Evolutionary conservation across 78 protist species (phyloP), one percentile per base, ranked within the genome.

Genomic region (Monocercomonoides exilis): DNA sequence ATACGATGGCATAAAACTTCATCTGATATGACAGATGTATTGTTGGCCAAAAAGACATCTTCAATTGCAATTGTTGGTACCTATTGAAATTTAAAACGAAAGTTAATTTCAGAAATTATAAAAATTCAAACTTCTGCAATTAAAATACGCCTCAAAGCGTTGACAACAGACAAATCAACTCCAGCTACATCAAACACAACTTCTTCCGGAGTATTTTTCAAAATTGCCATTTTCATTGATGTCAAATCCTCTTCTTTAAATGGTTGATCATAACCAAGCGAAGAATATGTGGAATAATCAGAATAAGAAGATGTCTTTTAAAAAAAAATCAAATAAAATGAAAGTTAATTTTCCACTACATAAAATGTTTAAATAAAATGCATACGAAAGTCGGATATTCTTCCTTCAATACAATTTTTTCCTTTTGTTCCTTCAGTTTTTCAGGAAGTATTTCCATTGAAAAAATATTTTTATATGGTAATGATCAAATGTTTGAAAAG

Each of bases 61-160:
- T 96, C 99, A 41, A 96, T 93, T 34, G 98, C 97, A 95, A 96
- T 93, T 1, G 97, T 94, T 33, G 97, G 96, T 81, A 86, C 3
- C 6, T 2, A 21, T 2, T 45, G 6, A 85, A 3, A 77, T 44
- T 4, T 2, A 33, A 45, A 41, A 5, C 5, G 3, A 3, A 3
- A 44, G 87, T 29, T 41, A 90, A 81, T 44, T 2, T 21, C 70
- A 36, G 43, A 36, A n/a, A n/a, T n/a, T n/a, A n/a, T n/a, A n/a
- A n/a, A n/a, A n/a, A n/a, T n/a, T n/a, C 45, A 11, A 5, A 85
- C 95, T 64, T 95, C 96, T 43, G 93, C 77, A n/a, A 96, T 44
- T 41, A 96, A 44, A 42, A 95, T 95, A 34, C 98, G 91, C 32
- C 98, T 88, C 3, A 96, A 0, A 32, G 98, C 95, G 88, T 96